Conservation (phyloP, 2,329 filamentous ascomycete genomes). For the Talaromyces sp. region DNA sequence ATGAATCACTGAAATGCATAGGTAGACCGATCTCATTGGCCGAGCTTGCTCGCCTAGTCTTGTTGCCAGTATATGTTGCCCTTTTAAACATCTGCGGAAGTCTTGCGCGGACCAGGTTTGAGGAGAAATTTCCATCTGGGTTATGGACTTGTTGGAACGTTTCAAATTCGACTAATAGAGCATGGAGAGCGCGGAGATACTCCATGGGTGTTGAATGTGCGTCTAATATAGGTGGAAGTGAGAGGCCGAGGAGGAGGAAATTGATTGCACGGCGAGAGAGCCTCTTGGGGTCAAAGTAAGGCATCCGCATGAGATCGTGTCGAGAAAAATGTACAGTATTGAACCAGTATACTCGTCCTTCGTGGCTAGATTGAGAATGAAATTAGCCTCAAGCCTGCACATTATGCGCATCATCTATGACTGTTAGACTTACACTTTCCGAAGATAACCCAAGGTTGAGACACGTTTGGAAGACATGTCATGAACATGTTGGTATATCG, state of each 20-base stretch:
- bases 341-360: constrained; percentile 96
- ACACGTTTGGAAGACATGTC: constrained; percentile 89
- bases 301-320: constrained; percentile 71
- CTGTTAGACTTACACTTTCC: constrained; percentile 69
- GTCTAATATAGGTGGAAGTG: constrained; percentile 83
- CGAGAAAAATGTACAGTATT: constrained; percentile 92
- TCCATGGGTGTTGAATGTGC: constrained; percentile 74
- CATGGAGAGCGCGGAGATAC: constrained; percentile 81
- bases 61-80: constrained; percentile 54
- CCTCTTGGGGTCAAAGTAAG: constrained; percentile 80
- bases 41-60: constrained; percentile 55
- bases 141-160: constrained; percentile 85
- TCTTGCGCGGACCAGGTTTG: constrained; percentile 69
- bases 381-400: neutral
- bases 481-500: constrained; percentile 66
- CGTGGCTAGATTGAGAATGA: constrained; percentile 60
- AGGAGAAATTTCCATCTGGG: constrained; percentile 65
- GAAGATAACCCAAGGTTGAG: constrained; percentile 85
- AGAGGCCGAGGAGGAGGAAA: constrained; percentile 87
- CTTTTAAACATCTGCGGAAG: constrained; percentile 81
- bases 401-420: neutral
- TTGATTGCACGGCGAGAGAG: constrained; percentile 88
- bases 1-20: constrained; percentile 47
- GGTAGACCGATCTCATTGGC: constrained; percentile 58
- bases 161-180: constrained; percentile 86